Conservation (phyloP, 768 basidiomycete genomes). For the Trametes villosa region DNA sequence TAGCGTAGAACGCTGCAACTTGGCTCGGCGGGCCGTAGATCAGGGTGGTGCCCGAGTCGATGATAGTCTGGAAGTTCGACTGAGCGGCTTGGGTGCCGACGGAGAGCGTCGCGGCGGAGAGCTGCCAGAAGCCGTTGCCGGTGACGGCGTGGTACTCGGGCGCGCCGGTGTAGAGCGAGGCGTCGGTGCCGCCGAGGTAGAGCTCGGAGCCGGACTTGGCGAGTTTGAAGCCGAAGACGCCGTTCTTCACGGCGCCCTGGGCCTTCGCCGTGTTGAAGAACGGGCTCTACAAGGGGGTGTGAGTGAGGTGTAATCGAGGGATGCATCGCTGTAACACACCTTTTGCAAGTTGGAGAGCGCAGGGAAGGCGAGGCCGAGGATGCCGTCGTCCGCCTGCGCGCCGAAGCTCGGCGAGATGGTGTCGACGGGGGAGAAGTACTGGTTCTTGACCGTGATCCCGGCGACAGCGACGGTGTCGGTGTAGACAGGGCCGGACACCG, state of each 20-base stretch:
- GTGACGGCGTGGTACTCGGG: conserved; percentile 35
- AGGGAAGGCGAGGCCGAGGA: conserved; percentile 32
- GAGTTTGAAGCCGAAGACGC: conserved; percentile 55
- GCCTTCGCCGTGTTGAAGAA: conserved; percentile 47
- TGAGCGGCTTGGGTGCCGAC: conserved; percentile 14
- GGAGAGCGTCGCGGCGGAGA: conserved; percentile 26
- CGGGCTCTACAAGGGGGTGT: conserved; percentile 27
- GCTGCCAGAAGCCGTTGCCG: conserved; percentile 33
- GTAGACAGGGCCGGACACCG: conserved; percentile 38
- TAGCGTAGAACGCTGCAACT: conserved; percentile 31
- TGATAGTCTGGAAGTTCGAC: conserved; percentile 27
- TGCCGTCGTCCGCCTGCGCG: conserved; percentile 23
- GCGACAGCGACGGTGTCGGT: conserved; percentile 40
- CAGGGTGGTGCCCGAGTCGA: conserved; percentile 38
- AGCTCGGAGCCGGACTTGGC: conserved; percentile 50
- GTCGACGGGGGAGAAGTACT: conserved; percentile 26
- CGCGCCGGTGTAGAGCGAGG: conserved; percentile 47
- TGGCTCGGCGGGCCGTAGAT: conserved; percentile 31
- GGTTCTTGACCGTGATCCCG: conserved; percentile 30
- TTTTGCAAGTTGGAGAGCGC: conserved; percentile 27
- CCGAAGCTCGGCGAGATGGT: conserved; percentile 22
- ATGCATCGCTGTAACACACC: too few species aligned
- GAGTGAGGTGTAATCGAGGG: too few species aligned
- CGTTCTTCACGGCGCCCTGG: conserved; percentile 36
- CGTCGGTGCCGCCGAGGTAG: conserved; percentile 58